These are phyloP conservation scores for Plasmodium cynomolgi DNA, from an alignment of 169 alveolate genomes.

Conservation along the genomic window DNA sequence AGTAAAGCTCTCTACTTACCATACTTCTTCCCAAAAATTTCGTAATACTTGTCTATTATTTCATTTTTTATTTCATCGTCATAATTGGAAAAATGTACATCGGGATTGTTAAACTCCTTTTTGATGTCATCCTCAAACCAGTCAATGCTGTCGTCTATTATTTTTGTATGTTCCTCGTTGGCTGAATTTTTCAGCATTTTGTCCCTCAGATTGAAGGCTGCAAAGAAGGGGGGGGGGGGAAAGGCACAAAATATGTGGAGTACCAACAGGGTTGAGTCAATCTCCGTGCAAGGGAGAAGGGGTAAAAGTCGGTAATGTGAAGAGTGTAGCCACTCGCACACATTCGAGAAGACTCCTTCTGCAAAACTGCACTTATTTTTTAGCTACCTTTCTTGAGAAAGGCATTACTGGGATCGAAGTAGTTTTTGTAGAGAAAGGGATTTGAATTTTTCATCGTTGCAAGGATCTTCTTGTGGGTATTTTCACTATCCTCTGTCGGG, in stretches of 20 bases:
- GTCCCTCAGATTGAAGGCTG: slow-evolving; percentile 46
- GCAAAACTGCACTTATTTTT: background rate
- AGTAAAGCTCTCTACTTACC: background rate
- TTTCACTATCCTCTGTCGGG: background rate
- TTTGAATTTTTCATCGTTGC: slow-evolving; percentile 14
- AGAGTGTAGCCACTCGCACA: background rate
- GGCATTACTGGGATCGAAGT: slow-evolving; percentile 29
- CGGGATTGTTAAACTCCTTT: slow-evolving; percentile 7
- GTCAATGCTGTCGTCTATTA: slow-evolving; percentile 65
- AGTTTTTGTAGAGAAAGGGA: slow-evolving; percentile 20
- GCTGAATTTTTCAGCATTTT: slow-evolving; percentile 38
- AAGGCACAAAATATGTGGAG: background rate
- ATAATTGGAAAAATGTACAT: slow-evolving; percentile 29
- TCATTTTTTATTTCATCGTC: slow-evolving; percentile 62
- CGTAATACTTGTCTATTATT: slow-evolving; percentile 49
- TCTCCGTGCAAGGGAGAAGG: background rate
- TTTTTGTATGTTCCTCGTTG: slow-evolving; percentile 51
- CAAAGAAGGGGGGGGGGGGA: background rate
- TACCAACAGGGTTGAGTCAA: background rate
- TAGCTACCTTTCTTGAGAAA: slow-evolving; percentile 33
- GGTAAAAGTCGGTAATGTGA: background rate
- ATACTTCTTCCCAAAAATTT: slow-evolving; percentile 29
- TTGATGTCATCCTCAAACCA: slow-evolving; percentile 73
- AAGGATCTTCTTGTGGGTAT: background rate
- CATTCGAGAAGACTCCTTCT: background rate